Evolutionary conservation across 2,329 filamentous ascomycete genomes (phyloP), one percentile per base, ranked within the genome.

Genomic region (Phaeoacremonium minimum): DNA sequence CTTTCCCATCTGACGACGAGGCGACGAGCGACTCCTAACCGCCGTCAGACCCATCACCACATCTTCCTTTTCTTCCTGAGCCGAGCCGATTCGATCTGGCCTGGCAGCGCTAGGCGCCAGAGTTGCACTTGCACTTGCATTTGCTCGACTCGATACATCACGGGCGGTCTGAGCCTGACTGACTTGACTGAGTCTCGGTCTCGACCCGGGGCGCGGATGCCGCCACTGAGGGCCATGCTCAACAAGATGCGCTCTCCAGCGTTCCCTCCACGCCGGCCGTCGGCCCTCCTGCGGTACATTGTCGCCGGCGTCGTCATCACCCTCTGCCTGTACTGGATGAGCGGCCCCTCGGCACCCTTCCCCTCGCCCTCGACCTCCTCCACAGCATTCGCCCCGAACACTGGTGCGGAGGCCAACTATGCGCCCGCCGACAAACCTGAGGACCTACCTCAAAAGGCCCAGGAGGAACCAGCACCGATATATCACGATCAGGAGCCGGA

Each of bases 181-280:
- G 15, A 14, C 15, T 33, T 7, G 7, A 7, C 9, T 14, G 15
- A 18, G 9, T 17, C 9, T 14, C 31, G 18, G 9, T 17, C 18
- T 33, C n/a, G 15, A 17, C 13, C 8, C 11, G 8, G 13, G 29
- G 15, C 29, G 29, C 13, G 13, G 29, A 31, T 16, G n/a, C n/a
- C n/a, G n/a, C n/a, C 13, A 31, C 29, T n/a, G 15, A 35, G 30
- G 26, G 41, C 45, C 43, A 50, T 44, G 40, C 58, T 34, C 18
- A 18, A 37, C 32, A 44, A 35, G 34, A 52, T 64, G 61, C 57
- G 58, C 41, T 56, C 59, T 40, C 50, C 63, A 30, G 55, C 55
- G n/a, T 62, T 66, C 33, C 58, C 58, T 9, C 55, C 59, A 20
- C 57, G 62, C 33, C 59, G 64, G 7, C 60, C 62, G 12, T 62